phyloP scores from a whole-genome alignment of 108 stramenopile genomes.

The Cyclotella cryptica region DNA sequence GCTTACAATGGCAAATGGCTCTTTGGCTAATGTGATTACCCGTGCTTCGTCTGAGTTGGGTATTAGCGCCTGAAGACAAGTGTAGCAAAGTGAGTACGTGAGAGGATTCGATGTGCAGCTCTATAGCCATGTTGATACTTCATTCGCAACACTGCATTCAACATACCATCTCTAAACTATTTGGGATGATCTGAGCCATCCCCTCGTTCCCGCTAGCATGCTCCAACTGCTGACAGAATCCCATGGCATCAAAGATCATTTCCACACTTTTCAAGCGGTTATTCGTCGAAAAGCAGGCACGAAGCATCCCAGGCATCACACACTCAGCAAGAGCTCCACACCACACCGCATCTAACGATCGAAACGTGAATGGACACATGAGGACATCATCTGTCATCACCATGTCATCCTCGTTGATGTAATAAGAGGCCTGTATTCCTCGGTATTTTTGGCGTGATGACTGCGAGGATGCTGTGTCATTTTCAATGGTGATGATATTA shows the following conservation, averaged over 20 bases:
- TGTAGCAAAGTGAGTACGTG: neutral
- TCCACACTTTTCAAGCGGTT: slow-evolving; percentile 79
- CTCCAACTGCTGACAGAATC: slow-evolving; percentile 88
- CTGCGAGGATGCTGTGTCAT: slow-evolving; percentile 29
- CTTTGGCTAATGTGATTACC: slow-evolving; percentile 76
- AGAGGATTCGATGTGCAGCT: neutral
- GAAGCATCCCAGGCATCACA: slow-evolving; percentile 83
- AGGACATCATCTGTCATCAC: slow-evolving; percentile 73
- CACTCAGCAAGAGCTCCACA: slow-evolving; percentile 83
- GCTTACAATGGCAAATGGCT: slow-evolving; percentile 75
- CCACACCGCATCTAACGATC: slow-evolving; percentile 77
- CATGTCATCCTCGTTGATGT: slow-evolving; percentile 88
- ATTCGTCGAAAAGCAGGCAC: slow-evolving; percentile 65
- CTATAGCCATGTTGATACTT: too few species aligned
- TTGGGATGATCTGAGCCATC: slow-evolving; percentile 79
- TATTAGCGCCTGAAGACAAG: slow-evolving; percentile 50
- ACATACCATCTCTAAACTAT: slow-evolving; percentile 72
- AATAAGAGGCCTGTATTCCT: slow-evolving; percentile 64
- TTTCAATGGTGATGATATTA: slow-evolving; percentile 45
- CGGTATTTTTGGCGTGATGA: slow-evolving; percentile 15
- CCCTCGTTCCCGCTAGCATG: slow-evolving; percentile 76
- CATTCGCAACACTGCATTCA: neutral
- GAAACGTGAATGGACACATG: slow-evolving; percentile 87
- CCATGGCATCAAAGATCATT: slow-evolving; percentile 89
- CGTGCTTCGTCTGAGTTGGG: slow-evolving; percentile 73